Base-by-base conservation (phyloP, 441 rosid species). In the Erodium trifolium region DNA sequence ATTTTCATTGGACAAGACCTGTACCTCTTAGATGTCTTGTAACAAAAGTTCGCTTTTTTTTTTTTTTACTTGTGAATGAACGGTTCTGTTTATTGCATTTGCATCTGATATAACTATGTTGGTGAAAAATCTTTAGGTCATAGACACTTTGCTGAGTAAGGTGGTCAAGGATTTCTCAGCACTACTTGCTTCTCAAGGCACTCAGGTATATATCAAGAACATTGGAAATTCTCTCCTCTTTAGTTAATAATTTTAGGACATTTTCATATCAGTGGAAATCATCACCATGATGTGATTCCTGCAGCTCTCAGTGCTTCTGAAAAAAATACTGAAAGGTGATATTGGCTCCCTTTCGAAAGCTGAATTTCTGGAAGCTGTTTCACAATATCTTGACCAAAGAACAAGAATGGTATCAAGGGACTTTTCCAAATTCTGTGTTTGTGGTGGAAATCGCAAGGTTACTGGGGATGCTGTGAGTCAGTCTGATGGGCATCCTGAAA, bases 121-220 rank as follows among this genome's bases (percentile, higher is more conserved):
- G 65, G 39, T 73, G 39, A 55, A 71, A 66, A 70, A 47, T 34
- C 37, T 77, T 67, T 83, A 93, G 99, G 88, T 93, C 43, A 86
- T 89, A 7, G 97, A 93, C 78, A 78, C 86, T n/a, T 82, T 93
- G 78, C 88, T 93, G 67, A 79, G 95, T 55, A 89, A 85, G 78
- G 93, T 89, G 62, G 90, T 91, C 41, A 89, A 89, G 81, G 97
- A 93, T 83, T 93, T 93, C 79, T 91, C 96, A 3, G 88, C 90
- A 18, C 67, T 88, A 73, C 83, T 91, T 63, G 92, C 86, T 79
- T 87, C 99, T 73, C 97, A 89, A 72, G 93, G 97, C 73, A 85
- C 86, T 67, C 93, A 89, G 94, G 98, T 90, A 85, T 29, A 2
- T 8, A 43, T 43, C 23, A 12, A 13, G 64, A 31, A 70, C 27